phyloP scores from a whole-genome alignment of 2,329 filamentous ascomycete species.

The Diplocarpon rosae region DNA sequence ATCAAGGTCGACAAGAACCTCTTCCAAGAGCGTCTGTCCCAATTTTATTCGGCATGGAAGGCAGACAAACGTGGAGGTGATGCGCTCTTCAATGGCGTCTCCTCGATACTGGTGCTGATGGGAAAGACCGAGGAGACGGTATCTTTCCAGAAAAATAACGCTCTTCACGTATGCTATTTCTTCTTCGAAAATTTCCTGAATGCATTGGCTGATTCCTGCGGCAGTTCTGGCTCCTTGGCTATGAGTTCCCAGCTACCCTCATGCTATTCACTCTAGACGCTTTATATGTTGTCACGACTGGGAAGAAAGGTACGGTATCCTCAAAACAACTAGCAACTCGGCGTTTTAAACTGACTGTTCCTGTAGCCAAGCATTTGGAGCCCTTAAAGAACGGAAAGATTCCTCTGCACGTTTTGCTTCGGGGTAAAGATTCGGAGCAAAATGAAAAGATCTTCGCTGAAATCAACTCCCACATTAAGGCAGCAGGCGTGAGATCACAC shows the following conservation, averaged over 20 bases:
- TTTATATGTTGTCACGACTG: constrained; percentile 86
- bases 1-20: constrained; percentile 90
- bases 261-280: constrained; percentile 84
- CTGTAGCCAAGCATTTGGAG: constrained; percentile 78
- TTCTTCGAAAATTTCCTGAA: neutral
- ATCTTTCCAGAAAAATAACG: constrained; percentile 90
- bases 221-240: constrained; percentile 95
- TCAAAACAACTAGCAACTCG: constrained; percentile 5
- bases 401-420: constrained; percentile 81
- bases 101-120: constrained; percentile 81
- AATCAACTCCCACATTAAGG: constrained; percentile 77
- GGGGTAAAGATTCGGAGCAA: constrained; percentile 81
- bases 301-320: constrained; percentile 70
- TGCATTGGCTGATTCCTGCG: constrained; percentile 10
- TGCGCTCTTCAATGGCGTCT: constrained; percentile 72
- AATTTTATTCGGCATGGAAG: constrained; percentile 88
- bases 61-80: constrained; percentile 84
- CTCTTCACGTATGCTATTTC: constrained; percentile 68
- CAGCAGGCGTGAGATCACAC: constrained; percentile 55
- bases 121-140: constrained; percentile 87
- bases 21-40: constrained; percentile 87
- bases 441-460: constrained; percentile 85
- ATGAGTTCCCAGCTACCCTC: constrained; percentile 94
- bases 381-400: constrained; percentile 85
- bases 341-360: constrained; percentile 25